phyloP scores from a whole-genome alignment of 2,329 filamentous ascomycete genomes.

The Penicillium nordicum region DNA sequence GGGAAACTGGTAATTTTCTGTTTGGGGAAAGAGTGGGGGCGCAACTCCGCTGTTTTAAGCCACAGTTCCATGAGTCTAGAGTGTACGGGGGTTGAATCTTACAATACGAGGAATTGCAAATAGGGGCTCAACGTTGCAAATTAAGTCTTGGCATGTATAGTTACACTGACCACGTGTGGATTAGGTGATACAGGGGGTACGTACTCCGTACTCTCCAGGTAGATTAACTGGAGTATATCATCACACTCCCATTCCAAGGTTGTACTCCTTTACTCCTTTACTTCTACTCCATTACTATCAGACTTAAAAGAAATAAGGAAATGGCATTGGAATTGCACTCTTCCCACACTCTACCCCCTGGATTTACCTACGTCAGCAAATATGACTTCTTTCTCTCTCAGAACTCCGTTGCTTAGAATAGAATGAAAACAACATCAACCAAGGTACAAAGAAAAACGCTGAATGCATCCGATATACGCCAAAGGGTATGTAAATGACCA shows the following conservation, averaged over 20 bases:
- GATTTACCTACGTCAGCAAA: background rate
- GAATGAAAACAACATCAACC: slow-evolving; percentile 2
- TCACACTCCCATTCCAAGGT: background rate
- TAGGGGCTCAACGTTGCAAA: background rate
- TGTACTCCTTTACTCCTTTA: too few species aligned
- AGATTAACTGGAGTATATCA: too few species aligned
- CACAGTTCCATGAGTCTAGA: background rate
- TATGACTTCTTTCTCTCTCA: background rate
- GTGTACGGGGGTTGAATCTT: background rate
- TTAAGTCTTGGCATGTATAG: background rate
- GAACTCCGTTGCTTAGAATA: background rate
- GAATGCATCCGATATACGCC: slow-evolving; percentile 2
- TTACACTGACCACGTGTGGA: slow-evolving; percentile 9
- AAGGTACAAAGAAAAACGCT: background rate
- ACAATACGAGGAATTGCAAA: slow-evolving; percentile 5
- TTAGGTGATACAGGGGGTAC: background rate
- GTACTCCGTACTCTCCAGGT: too few species aligned
- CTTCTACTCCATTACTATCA: too few species aligned
- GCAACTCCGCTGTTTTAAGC: background rate
- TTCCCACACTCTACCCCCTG: too few species aligned
- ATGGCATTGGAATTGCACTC: too few species aligned
- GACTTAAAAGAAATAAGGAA: too few species aligned
- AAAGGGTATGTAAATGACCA: slow-evolving; percentile 1
- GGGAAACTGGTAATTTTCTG: slow-evolving; percentile 10
- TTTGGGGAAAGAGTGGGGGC: slow-evolving; percentile 10